Base-by-base conservation (phyloP, 208 protist genomes). In the Acanthamoeba rhysodes region DNA sequence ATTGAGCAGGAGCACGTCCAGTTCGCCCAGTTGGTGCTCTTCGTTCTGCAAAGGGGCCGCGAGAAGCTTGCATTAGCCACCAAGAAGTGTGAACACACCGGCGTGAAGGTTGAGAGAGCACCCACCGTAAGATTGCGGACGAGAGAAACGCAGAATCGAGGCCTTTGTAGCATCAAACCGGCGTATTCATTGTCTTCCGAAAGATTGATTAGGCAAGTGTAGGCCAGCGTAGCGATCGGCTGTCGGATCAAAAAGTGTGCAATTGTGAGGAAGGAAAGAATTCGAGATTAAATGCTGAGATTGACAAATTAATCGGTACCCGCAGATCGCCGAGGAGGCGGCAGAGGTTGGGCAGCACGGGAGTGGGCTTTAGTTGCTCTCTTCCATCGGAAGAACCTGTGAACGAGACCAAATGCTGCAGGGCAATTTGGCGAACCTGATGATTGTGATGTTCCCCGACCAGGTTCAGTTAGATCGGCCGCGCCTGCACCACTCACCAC, bases 161-260 rank as follows among this genome's bases (percentile, higher is more conserved):
- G 48, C 22, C 91, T 22, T 32, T 64, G 64, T 22, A 95, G 32
- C 24, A 95, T 32, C 48, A 85, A n/a, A 3, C 29, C 16, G 22
- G 91, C 70, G n/a, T 37, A 87, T 55, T 95, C 70, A 16, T 34
- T 24, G 91, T 95, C 91, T n/a, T 95, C 70, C 20, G 91, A 95
- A 14, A 95, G 37, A n/a, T 95, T 95, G 45, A 95, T 95, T 24
- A 95, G 29, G 91, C 91, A 95, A 12, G 91, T 87, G 91, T 74
- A 95, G 3, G 91, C 91, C 29, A 87, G 34, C 9, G 91, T 95
- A 9, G 91, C 91, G 20, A 95, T 85, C 2, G 91, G 55, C 91
- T 95, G 37, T 22, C 16, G 22, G 41, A 4, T 10, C 45, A 70
- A 9, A 94, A 45, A 45, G 20, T 45, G 12, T 27, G 6, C 70